These are phyloP conservation scores for Calonectria leucothoes DNA, from an alignment of 2,329 filamentous ascomycete genomes.

Conservation along the genomic window DNA sequence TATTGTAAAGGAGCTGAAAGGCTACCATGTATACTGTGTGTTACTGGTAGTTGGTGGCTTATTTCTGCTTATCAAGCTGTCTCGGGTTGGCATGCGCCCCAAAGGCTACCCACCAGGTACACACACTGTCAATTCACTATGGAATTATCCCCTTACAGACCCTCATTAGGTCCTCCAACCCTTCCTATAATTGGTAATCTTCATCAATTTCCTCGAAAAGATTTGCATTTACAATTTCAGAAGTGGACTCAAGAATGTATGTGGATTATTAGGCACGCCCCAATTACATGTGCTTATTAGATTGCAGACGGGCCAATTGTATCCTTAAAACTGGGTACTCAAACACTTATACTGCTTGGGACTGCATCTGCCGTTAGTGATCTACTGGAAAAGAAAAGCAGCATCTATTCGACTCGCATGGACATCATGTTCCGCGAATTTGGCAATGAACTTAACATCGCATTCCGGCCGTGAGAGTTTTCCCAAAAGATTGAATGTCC, in stretches of 20 bases:
- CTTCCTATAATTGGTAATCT: not conserved
- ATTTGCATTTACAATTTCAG: not conserved
- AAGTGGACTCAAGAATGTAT: conserved; percentile 1
- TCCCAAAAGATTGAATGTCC: not conserved
- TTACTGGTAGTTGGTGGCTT: not conserved
- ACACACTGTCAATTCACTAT: not conserved
- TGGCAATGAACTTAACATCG: not conserved
- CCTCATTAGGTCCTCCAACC: not conserved
- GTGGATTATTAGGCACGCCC: too few species aligned
- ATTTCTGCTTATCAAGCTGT: not conserved
- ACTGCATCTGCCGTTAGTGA: not conserved
- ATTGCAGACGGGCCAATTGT: not conserved
- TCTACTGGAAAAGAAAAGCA: conserved; percentile 1
- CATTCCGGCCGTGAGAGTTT: not conserved
- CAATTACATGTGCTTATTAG: not conserved
- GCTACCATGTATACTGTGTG: not conserved
- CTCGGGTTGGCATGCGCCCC: not conserved
- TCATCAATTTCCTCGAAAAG: not conserved
- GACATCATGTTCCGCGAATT: conserved; percentile 5
- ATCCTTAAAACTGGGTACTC: not conserved
- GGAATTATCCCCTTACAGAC: not conserved
- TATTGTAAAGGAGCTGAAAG: not conserved
- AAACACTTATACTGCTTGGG: not conserved
- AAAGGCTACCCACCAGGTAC: conserved; percentile 2
- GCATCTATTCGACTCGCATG: not conserved